Base-by-base conservation (phyloP, 1,284 basidiomycete genomes). In the Testicularia cyperi region DNA sequence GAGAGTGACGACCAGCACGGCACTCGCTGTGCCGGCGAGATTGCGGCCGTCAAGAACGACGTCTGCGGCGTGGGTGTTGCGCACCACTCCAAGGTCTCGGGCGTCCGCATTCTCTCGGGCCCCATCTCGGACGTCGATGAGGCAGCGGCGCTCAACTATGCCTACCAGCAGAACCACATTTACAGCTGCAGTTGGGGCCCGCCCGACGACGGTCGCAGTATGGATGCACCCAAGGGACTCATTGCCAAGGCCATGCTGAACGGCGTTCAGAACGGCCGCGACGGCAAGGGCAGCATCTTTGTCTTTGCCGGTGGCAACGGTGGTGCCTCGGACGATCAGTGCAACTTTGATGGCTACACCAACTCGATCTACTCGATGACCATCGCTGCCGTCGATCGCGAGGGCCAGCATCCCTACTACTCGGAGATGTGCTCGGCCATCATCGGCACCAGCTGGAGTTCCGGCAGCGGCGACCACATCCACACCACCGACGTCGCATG, bases 261-360 rank as follows among this genome's bases (percentile, higher is more conserved):
- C 69, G 95, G 95, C 15, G 85, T 96, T 31, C 87, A 90, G 77
- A 88, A 90, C 39, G 95, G 95, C 5, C 84, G 95, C 37, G 83
- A 80, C 30, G 92, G 92, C 18, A 91, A 89, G 72, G 95, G 95
- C 3, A 91, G 87, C 30, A 81, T 99, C 58, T 98, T 89, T 70
- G 95, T 99, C 26, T 99, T 98, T 77, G 95, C 95, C 1, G 92
- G 91, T 48, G 95, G 95, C 1, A 99, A 98, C 75, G 95, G 95
- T 18, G 95, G 90, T 19, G 83, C 84, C 3, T 82, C 83, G 39
- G 90, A 88, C 23, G 95, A 99, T 75, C 95, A 98, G 79, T 99
- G 95, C 81, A 99, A 99, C 78, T 98, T 99, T 76, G 95, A 98
- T 68, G 95, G 95, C 6, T 99, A 98, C 78, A 99, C 95, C 24